Base-by-base conservation (phyloP, 2,329 filamentous ascomycete species). In the Emergomyces orientalis region DNA sequence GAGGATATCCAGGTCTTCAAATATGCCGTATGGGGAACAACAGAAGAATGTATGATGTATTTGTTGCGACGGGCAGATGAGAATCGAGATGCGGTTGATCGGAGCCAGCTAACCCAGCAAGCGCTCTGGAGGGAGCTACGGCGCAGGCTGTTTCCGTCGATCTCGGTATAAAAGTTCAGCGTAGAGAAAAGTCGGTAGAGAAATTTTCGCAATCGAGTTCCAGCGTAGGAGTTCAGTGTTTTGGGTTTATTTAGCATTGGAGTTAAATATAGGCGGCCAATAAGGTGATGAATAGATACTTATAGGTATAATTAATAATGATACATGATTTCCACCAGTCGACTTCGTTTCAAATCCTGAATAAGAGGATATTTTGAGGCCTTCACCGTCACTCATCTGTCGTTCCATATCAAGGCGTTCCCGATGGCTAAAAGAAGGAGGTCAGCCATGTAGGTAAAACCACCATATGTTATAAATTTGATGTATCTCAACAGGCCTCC, bases 51-150 rank as follows among this genome's bases (percentile, higher is more conserved):
- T 68, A 76, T 86, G 73, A 82, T 84, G 65, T 87, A 85, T 68
- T 67, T 79, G 56, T 77, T 89, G 41, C 78, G 88, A 49, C 81
- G 88, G 22, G 87, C 87, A 27, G 81, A 91, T 56, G 89, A 92
- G 80, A 92, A 92, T 71, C 82, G 82, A 67, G 85, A 87, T 75
- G 84, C 84, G 5, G 81, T 84, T 54, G 74, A 77, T 22, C 73
- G 85, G 62, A 86, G 62, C 37, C 56, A 60, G 11, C 27, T 62
- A 39, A 66, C 62, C 57, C 63, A 64, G 61, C 58, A 61, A 47
- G 66, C 66, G 14, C 62, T 67, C 9, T 67, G 66, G 66, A 37
- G 64, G 19, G 66, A 67, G 55, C 60, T 67, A 9, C 59, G 65
- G 34, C 59, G 59, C 30, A 49, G 65, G 43, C n/a, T 65, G 17